Percentiles rank a stretch among this genome's conserved stretches.
phyloP scores from a whole-genome alignment of 2,329 filamentous ascomycete genomes.

The Pseudofabraea citricarpa region DNA sequence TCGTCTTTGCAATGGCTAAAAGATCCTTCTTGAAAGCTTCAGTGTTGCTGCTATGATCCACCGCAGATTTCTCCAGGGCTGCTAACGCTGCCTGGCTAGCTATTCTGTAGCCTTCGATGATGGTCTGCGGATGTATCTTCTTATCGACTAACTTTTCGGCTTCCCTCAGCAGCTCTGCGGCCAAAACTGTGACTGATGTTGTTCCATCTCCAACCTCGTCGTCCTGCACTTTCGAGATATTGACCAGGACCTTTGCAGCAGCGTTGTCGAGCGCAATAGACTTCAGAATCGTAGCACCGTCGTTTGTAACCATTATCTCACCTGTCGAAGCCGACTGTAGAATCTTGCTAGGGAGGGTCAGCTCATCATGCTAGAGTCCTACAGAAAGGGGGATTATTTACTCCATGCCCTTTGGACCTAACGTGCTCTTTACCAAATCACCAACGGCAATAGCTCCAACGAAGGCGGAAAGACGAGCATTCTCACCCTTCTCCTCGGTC shows the following conservation, averaged over 20 bases:
- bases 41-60: slow-evolving; percentile 82
- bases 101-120: slow-evolving; percentile 98
- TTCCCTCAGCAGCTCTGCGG: slow-evolving; percentile 90
- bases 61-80: slow-evolving; percentile 77
- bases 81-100: slow-evolving; percentile 83
- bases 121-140: slow-evolving; percentile 99
- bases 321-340: slow-evolving; percentile 80
- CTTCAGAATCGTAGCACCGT: slow-evolving; percentile 97
- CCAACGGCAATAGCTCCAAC: slow-evolving; percentile 97
- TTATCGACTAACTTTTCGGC: slow-evolving; percentile 96
- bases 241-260: slow-evolving; percentile 95
- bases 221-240: slow-evolving; percentile 98
- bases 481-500: slow-evolving; percentile 97
- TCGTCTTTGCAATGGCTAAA: slow-evolving; percentile 86
- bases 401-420: slow-evolving; percentile 98
- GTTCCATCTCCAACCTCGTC: slow-evolving; percentile 98
- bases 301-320: slow-evolving; percentile 98
- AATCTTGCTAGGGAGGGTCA: slow-evolving; percentile 21
- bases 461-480: slow-evolving; percentile 97
- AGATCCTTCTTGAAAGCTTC: slow-evolving; percentile 87
- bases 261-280: slow-evolving; percentile 98
- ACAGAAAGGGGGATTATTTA: slow-evolving; percentile 65
- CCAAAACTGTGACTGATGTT: slow-evolving; percentile 93
- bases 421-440: slow-evolving; percentile 93
- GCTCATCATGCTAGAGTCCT: too few species aligned